Evolutionary conservation across 306 rosid species (phyloP), one percentile per base, ranked within the genome.

Genomic region (Coriaria nepalensis): DNA sequence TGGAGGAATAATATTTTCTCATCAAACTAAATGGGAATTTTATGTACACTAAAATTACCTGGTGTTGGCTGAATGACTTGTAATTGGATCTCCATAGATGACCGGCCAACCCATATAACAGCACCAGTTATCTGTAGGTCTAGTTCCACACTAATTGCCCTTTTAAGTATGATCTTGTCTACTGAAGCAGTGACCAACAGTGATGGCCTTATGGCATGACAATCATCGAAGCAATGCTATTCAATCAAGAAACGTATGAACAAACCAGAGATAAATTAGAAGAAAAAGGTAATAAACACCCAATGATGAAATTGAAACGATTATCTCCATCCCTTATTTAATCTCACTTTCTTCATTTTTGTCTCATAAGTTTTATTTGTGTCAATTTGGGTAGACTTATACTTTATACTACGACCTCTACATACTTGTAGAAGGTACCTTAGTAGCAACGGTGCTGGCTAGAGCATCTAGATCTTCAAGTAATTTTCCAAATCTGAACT

Each of bases 381-480:
- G 7, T 20, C 45, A 37, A 6, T 10, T 10, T 10, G n/a, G 5
- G 52, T 35, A 46, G 44, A n/a, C n/a, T n/a, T n/a, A n/a, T n/a
- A n/a, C n/a, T n/a, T n/a, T n/a, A n/a, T n/a, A n/a, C 44, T 40
- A 6, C 9, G 48, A 44, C 14, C 29, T 13, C 41, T 5, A 7
- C 40, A 13, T 9, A 15, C 32, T 5, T 13, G 13, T 7, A 10
- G 13, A n/a, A 0, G 38, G 29, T 14, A 90, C 95, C 94, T 86
- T 85, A 8, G 82, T 92, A 13, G 93, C 75, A 64, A 90, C 82
- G 54, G 93, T 79, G 14, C 98, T 94, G 57, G 95, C 98, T 7
- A 90, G 51, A 29, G 98, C 98, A 63, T 90, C 95, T 55, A 90
- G 98, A 60, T 90, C 98, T 68, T 90, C 94, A 0, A 90, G 78